Conservation (phyloP, 2,329 filamentous ascomycete genomes). For the Botrytis byssoidea region DNA sequence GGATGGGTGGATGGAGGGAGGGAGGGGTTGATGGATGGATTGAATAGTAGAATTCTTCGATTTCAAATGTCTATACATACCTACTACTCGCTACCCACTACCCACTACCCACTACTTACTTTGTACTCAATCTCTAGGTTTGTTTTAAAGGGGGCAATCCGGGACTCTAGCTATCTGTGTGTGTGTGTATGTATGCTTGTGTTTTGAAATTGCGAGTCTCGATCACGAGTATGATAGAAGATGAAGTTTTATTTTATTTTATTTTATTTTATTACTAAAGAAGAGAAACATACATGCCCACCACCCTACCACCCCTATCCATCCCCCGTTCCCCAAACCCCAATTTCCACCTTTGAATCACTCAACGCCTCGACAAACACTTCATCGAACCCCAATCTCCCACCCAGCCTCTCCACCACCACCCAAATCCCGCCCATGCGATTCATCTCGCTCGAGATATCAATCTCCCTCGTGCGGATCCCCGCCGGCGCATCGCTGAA, state of each 20-base stretch:
- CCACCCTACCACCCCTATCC: conserved; percentile 5
- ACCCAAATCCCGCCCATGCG: conserved; percentile 67
- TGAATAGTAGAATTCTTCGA: background rate
- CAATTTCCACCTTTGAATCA: conserved; percentile 38
- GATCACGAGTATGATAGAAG: background rate
- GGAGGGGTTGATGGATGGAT: background rate
- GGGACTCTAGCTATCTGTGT: background rate
- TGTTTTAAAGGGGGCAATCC: background rate
- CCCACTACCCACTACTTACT: background rate
- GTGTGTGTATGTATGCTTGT: background rate
- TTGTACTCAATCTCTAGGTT: background rate
- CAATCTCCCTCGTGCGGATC: conserved; percentile 70
- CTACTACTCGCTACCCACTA: background rate
- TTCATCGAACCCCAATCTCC: conserved; percentile 43
- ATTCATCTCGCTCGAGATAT: conserved; percentile 65
- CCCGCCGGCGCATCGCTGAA: conserved; percentile 67
- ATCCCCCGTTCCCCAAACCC: conserved; percentile 38
- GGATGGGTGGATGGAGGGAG: too few species aligned
- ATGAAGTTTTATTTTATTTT: too few species aligned
- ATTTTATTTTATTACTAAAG: background rate
- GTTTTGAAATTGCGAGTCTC: background rate
- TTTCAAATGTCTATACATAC: conserved; percentile 12
- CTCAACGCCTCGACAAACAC: conserved; percentile 54
- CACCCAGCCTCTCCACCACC: conserved; percentile 77
- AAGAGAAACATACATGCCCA: background rate